Percentiles rank a stretch among this genome's conserved stretches.
Evolutionary conservation across 2,329 filamentous ascomycete genomes (phyloP).

Genomic region (Didymella keratinophila): DNA sequence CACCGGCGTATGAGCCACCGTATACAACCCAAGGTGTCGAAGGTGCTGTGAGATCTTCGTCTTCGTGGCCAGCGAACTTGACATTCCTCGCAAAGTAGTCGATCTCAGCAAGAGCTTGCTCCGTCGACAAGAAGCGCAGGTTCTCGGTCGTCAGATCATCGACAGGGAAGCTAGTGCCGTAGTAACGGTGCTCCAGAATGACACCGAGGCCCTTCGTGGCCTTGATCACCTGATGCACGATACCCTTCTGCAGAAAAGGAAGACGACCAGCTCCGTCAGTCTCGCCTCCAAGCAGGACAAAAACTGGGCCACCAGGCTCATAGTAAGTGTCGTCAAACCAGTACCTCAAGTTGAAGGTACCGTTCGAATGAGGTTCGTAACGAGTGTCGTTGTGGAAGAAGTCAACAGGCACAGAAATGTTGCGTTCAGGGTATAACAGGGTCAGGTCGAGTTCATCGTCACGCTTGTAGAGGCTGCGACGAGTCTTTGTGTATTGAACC

Average conservation of each 20-base stretch:
- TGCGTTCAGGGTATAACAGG: conserved; percentile 58
- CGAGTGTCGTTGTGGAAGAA: conserved; percentile 82
- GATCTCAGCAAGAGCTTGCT: conserved; percentile 81
- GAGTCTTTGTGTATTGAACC: conserved; percentile 28
- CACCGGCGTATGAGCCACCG: conserved; percentile 84
- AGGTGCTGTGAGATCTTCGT: conserved; percentile 70
- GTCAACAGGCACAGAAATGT: conserved; percentile 70
- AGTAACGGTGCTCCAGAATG: conserved; percentile 87
- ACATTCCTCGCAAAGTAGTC: conserved; percentile 81
- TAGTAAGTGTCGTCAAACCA: conserved; percentile 85
- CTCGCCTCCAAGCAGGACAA: conserved; percentile 78
- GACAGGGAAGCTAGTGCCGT: conserved; percentile 77
- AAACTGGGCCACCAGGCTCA: conserved; percentile 78
- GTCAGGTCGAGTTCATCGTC: conserved; percentile 43
- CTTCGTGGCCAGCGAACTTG: conserved; percentile 69
- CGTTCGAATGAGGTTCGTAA: conserved; percentile 79
- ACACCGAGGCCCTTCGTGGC: conserved; percentile 75
- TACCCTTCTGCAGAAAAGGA: conserved; percentile 77
- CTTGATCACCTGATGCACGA: conserved; percentile 73
- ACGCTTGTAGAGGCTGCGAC: conserved; percentile 38
- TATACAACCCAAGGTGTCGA: conserved; percentile 78
- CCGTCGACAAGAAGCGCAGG: conserved; percentile 81
- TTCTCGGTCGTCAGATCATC: conserved; percentile 72
- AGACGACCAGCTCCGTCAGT: conserved; percentile 69
- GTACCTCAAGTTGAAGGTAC: conserved; percentile 75